Percentiles rank a stretch among this genome's conserved stretches.
phyloP scores from a whole-genome alignment of 1,139 yeast species.

The Hyphopichia wangnamkhiaoensis region DNA sequence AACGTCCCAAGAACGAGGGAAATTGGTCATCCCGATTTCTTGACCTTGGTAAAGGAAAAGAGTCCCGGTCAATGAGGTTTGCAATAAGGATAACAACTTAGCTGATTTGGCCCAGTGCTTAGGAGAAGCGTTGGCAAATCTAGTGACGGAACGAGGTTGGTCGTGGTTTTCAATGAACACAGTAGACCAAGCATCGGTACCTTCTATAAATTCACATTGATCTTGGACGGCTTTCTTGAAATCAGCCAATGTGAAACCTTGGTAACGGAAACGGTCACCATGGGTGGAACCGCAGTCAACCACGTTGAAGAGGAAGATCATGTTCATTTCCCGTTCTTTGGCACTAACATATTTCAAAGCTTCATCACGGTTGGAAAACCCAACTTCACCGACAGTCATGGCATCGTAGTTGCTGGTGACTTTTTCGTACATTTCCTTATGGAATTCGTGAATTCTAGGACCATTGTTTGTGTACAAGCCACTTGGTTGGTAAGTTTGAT shows the following conservation, averaged over 20 bases:
- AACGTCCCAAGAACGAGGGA: slow-evolving; percentile 47
- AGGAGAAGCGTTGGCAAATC: slow-evolving; percentile 49
- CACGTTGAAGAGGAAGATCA: slow-evolving; percentile 52
- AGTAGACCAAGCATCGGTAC: slow-evolving; percentile 63
- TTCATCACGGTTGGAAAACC: slow-evolving; percentile 41
- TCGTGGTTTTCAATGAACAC: slow-evolving; percentile 60
- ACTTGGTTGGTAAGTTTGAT: slow-evolving; percentile 41
- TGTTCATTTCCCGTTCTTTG: slow-evolving; percentile 48
- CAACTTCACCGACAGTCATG: slow-evolving; percentile 61
- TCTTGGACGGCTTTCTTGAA: slow-evolving; percentile 42
- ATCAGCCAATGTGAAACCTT: slow-evolving; percentile 39
- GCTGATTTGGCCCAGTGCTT: slow-evolving; percentile 38
- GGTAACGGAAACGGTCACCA: slow-evolving; percentile 33
- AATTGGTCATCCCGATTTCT: slow-evolving; percentile 58
- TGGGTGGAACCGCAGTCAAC: slow-evolving; percentile 44
- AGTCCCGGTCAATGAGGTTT: slow-evolving; percentile 54
- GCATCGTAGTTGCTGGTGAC: slow-evolving; percentile 51
- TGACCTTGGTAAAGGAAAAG: slow-evolving; percentile 62
- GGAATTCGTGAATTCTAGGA: slow-evolving; percentile 58
- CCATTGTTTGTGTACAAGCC: slow-evolving; percentile 39
- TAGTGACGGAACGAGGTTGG: slow-evolving; percentile 53
- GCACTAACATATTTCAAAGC: slow-evolving; percentile 52
- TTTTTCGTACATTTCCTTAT: slow-evolving; percentile 50
- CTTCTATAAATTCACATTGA: slow-evolving; percentile 41
- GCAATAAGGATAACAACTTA: slow-evolving; percentile 50